phyloP scores from a whole-genome alignment of 345 rosid species.

The Noccaea bulbosa region DNA sequence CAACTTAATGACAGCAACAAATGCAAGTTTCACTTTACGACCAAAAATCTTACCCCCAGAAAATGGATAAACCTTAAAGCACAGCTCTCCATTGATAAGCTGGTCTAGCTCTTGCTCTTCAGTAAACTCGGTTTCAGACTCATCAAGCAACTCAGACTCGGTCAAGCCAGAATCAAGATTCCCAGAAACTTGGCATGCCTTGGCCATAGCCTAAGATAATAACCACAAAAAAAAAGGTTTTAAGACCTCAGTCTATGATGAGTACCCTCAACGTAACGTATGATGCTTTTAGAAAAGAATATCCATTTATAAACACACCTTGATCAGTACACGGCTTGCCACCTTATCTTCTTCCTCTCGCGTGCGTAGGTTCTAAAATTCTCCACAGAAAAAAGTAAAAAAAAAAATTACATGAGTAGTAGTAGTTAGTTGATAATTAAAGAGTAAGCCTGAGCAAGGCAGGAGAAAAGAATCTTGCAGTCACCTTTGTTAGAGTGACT shows the following conservation, averaged over 20 bases:
- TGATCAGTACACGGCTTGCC: slow-evolving; percentile 68
- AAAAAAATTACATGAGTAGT: background rate
- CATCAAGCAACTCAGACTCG: slow-evolving; percentile 60
- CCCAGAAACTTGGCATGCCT: slow-evolving; percentile 70
- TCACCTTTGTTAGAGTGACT: slow-evolving; percentile 76
- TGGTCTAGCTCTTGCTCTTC: slow-evolving; percentile 85
- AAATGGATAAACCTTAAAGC: slow-evolving; percentile 80
- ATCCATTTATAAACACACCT: slow-evolving; percentile 53
- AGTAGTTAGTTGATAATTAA: background rate
- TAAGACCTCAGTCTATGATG: background rate
- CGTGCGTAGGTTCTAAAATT: slow-evolving; percentile 60
- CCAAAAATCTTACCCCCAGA: slow-evolving; percentile 58
- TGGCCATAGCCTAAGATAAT: slow-evolving; percentile 72
- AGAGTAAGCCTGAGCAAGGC: background rate
- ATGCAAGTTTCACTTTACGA: slow-evolving; percentile 9
- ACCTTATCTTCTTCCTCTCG: slow-evolving; percentile 83
- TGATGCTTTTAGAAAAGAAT: background rate
- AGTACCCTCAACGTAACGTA: background rate
- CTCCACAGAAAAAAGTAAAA: background rate
- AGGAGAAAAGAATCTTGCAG: slow-evolving; percentile 1
- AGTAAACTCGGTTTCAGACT: slow-evolving; percentile 55
- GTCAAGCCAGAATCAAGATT: slow-evolving; percentile 57
- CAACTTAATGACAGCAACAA: slow-evolving; percentile 22
- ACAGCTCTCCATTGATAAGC: slow-evolving; percentile 63
- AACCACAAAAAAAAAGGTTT: slow-evolving; percentile 24